Conservation (phyloP, 768 basidiomycete genomes). For the Rubroboletus pulcherrimus region DNA sequence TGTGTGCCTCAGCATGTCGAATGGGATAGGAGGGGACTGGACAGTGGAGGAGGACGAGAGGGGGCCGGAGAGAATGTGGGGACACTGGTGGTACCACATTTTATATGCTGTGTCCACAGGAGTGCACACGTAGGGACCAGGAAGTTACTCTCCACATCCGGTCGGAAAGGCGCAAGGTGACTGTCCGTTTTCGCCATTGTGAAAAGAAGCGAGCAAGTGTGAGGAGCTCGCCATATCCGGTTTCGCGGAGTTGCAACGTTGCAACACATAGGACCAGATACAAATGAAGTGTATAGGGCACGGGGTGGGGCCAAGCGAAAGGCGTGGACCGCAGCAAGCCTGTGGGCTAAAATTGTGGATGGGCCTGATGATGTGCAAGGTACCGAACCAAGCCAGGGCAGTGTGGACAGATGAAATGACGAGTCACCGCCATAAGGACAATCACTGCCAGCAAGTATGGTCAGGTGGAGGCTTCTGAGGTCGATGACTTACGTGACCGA, state of each 20-base stretch:
- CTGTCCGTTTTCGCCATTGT: conserved; percentile 20
- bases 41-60: background rate
- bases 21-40: conserved; percentile 12
- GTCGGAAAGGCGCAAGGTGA: conserved; percentile 23
- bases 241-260: conserved; percentile 29
- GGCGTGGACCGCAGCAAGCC: conserved; percentile 2
- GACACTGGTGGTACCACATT: background rate
- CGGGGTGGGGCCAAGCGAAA: background rate
- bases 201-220: conserved; percentile 23
- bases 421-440: conserved; percentile 10
- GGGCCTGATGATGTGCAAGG: conserved; percentile 9
- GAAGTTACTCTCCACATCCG: conserved; percentile 21
- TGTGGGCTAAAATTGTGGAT: background rate
- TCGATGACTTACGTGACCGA: conserved; percentile 11
- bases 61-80: background rate
- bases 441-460: background rate
- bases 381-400: conserved; percentile 6
- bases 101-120: conserved; percentile 26
- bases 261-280: background rate
- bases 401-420: background rate
- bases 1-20: conserved; percentile 17
- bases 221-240: conserved; percentile 26
- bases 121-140: conserved; percentile 12
- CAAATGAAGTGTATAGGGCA: conserved; percentile 3
- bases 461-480: background rate